Conservation (phyloP, 176 grass and related monocot species). For the Juncus effusus region DNA sequence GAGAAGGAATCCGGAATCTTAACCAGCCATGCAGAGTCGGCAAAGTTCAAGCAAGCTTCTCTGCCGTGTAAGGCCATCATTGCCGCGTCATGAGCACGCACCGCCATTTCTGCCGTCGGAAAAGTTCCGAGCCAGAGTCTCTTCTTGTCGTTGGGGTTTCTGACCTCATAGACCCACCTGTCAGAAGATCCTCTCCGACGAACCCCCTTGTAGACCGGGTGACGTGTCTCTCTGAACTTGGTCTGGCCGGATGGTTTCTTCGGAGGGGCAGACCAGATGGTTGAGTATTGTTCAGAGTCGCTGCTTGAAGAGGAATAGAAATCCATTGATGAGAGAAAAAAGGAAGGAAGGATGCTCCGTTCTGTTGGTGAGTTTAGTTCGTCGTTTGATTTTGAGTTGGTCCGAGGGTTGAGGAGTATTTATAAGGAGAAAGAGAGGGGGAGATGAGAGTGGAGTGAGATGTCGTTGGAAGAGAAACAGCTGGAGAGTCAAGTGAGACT, state of each 20-base stretch:
- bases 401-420: too few relatives aligned
- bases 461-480: too few relatives aligned
- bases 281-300: neutral
- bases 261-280: slow-evolving; percentile 14
- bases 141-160: slow-evolving; percentile 37
- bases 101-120: slow-evolving; percentile 28
- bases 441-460: too few relatives aligned
- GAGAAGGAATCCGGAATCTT: slow-evolving; percentile 4
- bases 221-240: slow-evolving; percentile 87
- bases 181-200: slow-evolving; percentile 38
- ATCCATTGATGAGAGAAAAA: too few relatives aligned
- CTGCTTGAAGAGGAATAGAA: too few relatives aligned
- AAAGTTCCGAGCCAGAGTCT: slow-evolving; percentile 38
- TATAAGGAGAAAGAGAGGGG: too few relatives aligned
- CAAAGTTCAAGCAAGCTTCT: slow-evolving; percentile 41
- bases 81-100: slow-evolving; percentile 28
- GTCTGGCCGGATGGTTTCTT: slow-evolving; percentile 54
- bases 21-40: slow-evolving; percentile 45
- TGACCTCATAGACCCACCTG: slow-evolving; percentile 74
- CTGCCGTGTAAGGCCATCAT: slow-evolving; percentile 29
- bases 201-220: slow-evolving; percentile 77
- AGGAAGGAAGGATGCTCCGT: too few relatives aligned
- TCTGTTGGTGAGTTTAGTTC: too few relatives aligned
- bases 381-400: too few relatives aligned
- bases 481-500: too few relatives aligned